phyloP scores from a whole-genome alignment of 768 basidiomycete genomes.

The Zangia roseola region DNA sequence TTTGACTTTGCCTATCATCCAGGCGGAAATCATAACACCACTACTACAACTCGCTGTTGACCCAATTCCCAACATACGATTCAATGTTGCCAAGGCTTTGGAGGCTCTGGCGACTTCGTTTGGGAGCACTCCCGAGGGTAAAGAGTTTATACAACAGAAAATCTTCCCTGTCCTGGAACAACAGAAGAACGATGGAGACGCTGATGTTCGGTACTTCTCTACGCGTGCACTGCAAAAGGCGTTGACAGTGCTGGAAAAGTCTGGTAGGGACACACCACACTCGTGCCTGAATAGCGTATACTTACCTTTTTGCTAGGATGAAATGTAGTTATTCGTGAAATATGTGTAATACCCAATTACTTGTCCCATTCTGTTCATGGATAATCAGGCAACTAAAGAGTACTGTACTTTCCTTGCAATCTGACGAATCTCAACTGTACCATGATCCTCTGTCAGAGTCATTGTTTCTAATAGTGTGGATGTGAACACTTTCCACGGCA shows the following conservation, averaged over 20 bases:
- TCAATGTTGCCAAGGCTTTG: constrained; percentile 95
- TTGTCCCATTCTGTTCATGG: constrained; percentile 20
- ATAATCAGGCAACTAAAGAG: constrained; percentile 27
- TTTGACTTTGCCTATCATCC: constrained; percentile 79
- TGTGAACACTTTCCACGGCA: not conserved
- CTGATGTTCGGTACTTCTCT: constrained; percentile 96
- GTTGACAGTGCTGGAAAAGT: constrained; percentile 35
- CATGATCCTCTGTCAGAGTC: constrained; percentile 2
- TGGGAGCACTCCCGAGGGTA: constrained; percentile 63
- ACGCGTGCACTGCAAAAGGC: constrained; percentile 71
- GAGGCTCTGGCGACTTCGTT: constrained; percentile 83
- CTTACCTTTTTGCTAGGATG: constrained; percentile 17
- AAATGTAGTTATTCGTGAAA: constrained; percentile 21
- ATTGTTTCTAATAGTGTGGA: not conserved
- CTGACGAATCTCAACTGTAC: constrained; percentile 20
- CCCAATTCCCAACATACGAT: constrained; percentile 97
- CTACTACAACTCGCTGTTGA: constrained; percentile 82
- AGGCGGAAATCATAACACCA: constrained; percentile 79
- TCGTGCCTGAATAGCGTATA: not conserved
- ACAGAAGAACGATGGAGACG: constrained; percentile 85
- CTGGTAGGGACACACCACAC: constrained; percentile 29
- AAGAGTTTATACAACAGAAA: constrained; percentile 67
- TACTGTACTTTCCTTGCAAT: constrained; percentile 31
- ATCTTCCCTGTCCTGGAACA: constrained; percentile 83
- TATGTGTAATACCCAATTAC: constrained; percentile 31